Evolutionary conservation across 2,329 filamentous ascomycete genomes (phyloP), one percentile per base, ranked within the genome.

Genomic region (Beauveria scarabaeidicola): DNA sequence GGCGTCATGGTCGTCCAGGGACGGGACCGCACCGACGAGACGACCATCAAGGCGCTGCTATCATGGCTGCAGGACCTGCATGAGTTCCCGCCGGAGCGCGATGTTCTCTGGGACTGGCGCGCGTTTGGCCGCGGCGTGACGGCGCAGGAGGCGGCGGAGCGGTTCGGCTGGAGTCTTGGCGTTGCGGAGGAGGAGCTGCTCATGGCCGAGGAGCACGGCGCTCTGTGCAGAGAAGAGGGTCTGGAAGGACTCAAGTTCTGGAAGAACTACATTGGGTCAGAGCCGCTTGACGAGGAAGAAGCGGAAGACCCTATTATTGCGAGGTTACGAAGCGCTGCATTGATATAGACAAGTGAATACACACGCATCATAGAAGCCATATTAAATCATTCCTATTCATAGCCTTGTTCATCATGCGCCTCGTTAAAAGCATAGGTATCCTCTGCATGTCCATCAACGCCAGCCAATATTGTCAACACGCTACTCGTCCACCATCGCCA

Each of bases 111-210:
- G 89, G 87, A 95, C 67, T 90, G 87, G 88, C 79, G 78, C 51
- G 68, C 78, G 44, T 97, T 91, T 71, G 92, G 94, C 0, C 82
- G 87, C 59, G 91, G 94, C 10, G 86, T 97, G 29, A 97, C 91
- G 15, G 91, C 91, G 1, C 90, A 94, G 69, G 92, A 97, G 69
- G 84, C 86, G 0, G 94, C 94, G 0, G 90, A 95, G 72, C 80
- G 85, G 53, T 99, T 99, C 73, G 90, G 92, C 6, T 99, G 94
- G 94, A 97, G 94, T 70, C 88, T 99, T 8, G 94, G 94, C 9
- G 93, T 99, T 23, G 94, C 94, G 1, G 89, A 88, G 61, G 94
- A 97, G 71, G 94, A 99, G 74, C 79, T 99, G 13, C 90, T 97
- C 70, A 97, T 99, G 93, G 92, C 92, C 0, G 94, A 99, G 72